Evolutionary conservation across 1,284 basidiomycete species (phyloP).

Genomic region (Tetrapyrgos nigripes): DNA sequence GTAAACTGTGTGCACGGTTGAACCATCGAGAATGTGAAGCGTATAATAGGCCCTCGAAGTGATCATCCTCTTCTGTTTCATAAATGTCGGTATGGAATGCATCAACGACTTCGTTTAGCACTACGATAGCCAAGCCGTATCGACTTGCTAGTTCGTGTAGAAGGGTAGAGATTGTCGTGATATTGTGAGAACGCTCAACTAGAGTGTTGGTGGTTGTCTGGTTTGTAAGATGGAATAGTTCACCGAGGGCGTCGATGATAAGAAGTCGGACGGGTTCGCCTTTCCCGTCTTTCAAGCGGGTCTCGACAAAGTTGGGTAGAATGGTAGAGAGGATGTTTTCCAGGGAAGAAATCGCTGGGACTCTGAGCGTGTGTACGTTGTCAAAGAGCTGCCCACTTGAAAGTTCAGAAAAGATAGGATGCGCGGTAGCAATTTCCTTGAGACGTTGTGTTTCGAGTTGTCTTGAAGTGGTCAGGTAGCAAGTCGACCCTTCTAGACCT

Average conservation of each 20-base stretch:
- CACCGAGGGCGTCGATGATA: slow-evolving; percentile 83
- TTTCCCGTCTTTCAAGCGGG: slow-evolving; percentile 27
- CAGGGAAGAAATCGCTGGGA: slow-evolving; percentile 67
- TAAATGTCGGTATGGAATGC: slow-evolving; percentile 54
- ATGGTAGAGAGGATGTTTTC: slow-evolving; percentile 68
- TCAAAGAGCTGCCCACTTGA: slow-evolving; percentile 54
- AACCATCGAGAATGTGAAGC: slow-evolving; percentile 82
- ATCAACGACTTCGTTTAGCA: slow-evolving; percentile 89
- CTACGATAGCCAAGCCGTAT: slow-evolving; percentile 75
- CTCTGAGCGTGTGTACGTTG: slow-evolving; percentile 71
- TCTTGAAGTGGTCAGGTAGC: slow-evolving; percentile 79
- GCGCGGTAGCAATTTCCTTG: slow-evolving; percentile 56
- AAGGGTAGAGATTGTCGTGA: slow-evolving; percentile 68
- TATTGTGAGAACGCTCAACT: slow-evolving; percentile 70
- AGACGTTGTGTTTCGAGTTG: slow-evolving; percentile 74
- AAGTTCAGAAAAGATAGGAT: slow-evolving; percentile 53
- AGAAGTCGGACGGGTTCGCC: slow-evolving; percentile 70
- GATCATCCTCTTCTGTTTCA: slow-evolving; percentile 29
- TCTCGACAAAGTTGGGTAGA: slow-evolving; percentile 64
- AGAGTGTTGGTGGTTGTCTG: slow-evolving; percentile 65
- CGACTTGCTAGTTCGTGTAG: slow-evolving; percentile 73
- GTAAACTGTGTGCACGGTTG: slow-evolving; percentile 61
- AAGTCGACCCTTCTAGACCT: slow-evolving; percentile 65
- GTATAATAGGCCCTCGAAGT: slow-evolving; percentile 56
- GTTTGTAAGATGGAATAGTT: slow-evolving; percentile 72